A percentile compares a stretch with the other conserved stretches of the same genome.
phyloP scores from a whole-genome alignment of 2,329 filamentous ascomycete genomes.

The Penicillium verrucosum region DNA sequence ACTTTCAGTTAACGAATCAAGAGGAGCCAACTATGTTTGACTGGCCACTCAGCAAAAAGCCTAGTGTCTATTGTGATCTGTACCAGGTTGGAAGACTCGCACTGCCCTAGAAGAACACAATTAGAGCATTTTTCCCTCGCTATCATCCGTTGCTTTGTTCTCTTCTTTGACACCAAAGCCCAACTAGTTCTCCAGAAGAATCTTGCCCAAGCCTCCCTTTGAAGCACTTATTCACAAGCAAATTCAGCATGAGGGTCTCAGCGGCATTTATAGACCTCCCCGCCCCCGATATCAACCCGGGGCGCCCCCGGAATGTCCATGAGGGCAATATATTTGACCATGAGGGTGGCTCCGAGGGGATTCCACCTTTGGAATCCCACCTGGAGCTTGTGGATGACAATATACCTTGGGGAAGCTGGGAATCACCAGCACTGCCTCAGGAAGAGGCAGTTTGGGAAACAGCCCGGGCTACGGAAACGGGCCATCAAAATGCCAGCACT shows the following conservation, averaged over 20 bases:
- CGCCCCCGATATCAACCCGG: not conserved
- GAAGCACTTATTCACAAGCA: not conserved
- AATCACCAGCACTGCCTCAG: not conserved
- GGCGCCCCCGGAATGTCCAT: not conserved
- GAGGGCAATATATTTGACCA: constrained; percentile 3
- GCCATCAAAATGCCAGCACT: not conserved
- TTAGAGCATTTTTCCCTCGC: not conserved
- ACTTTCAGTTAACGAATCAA: not conserved
- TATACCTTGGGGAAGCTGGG: not conserved
- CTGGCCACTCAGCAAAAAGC: not conserved
- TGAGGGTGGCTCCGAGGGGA: not conserved
- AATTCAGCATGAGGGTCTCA: not conserved
- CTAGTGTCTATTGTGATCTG: not conserved
- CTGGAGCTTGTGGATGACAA: not conserved
- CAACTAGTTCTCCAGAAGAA: not conserved
- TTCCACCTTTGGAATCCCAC: not conserved
- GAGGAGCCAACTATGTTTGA: not conserved
- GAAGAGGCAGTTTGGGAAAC: not conserved
- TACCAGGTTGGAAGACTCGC: not conserved
- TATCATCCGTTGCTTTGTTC: not conserved
- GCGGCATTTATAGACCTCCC: not conserved
- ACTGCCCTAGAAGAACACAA: not conserved
- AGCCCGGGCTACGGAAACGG: not conserved
- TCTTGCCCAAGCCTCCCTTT: not conserved
- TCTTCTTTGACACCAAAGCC: not conserved